These are phyloP conservation scores for Abortiporus biennis DNA, from an alignment of 1,284 basidiomycete genomes.

Conservation along the genomic window DNA sequence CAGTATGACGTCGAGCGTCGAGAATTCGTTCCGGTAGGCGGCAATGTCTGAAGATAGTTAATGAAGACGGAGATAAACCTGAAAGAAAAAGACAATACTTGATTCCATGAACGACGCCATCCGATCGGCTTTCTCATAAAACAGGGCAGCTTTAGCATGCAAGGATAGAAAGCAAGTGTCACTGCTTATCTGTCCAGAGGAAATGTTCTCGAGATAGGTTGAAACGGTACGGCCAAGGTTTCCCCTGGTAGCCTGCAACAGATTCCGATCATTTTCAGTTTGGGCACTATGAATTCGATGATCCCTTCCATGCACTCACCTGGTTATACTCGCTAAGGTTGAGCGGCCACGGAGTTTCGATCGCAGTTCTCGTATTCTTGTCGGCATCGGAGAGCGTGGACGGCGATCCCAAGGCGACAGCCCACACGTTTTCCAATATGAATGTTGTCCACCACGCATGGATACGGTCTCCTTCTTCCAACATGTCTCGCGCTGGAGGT, in stretches of 20 bases:
- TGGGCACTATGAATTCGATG: too few species aligned
- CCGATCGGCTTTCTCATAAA: slow-evolving; percentile 13
- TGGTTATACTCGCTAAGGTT: slow-evolving; percentile 10
- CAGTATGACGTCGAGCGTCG: slow-evolving; percentile 8
- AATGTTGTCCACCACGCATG: slow-evolving; percentile 16
- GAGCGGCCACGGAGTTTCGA: slow-evolving; percentile 15
- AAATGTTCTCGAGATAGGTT: slow-evolving; percentile 10
- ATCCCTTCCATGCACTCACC: too few species aligned
- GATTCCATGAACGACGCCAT: slow-evolving; percentile 8
- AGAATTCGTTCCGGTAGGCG: slow-evolving; percentile 5
- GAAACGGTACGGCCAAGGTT: slow-evolving; percentile 8
- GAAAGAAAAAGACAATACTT: slow-evolving; percentile 8
- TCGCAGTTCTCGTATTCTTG: slow-evolving; percentile 8
- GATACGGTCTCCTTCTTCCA: slow-evolving; percentile 14
- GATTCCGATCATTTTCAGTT: too few species aligned
- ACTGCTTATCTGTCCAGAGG: neutral
- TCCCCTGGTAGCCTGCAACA: slow-evolving; percentile 6
- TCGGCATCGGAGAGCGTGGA: slow-evolving; percentile 10
- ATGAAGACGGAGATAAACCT: neutral
- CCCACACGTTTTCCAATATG: slow-evolving; percentile 30
- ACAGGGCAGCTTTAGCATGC: slow-evolving; percentile 11
- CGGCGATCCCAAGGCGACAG: slow-evolving; percentile 11
- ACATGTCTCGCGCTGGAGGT: slow-evolving; percentile 8
- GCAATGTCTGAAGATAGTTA: slow-evolving; percentile 7
- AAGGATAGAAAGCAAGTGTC: slow-evolving; percentile 9